Evolutionary conservation across 2,329 filamentous ascomycete genomes (phyloP), one percentile per base, ranked within the genome.

Genomic region (Acephala macrosclerotiorum): DNA sequence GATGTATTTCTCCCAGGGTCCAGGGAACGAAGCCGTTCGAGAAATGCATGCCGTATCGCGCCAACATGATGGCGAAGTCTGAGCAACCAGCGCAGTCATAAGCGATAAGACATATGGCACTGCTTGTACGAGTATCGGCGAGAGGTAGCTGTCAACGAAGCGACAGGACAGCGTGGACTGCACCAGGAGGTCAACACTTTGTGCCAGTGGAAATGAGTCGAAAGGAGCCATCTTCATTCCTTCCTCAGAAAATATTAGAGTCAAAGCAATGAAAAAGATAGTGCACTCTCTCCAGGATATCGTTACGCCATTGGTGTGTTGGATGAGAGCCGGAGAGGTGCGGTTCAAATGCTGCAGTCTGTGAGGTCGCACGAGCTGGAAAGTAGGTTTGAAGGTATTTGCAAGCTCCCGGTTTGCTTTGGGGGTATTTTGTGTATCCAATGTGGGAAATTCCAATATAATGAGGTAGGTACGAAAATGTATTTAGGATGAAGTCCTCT

Each of bases 1-100:
- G 51, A 85, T 88, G 68, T 86, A 84, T 1, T 78, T 74, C 35
- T 89, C 83, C 87, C 87, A 89, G 18, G 77, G 76, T 0, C 87
- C 87, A 4, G 80, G 78, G 67, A 89, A 89, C 0, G 85, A 80
- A 5, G 82, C 73, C 9, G 81, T 75, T 12, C 82, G 81, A 29
- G 78, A 82, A 26, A 42, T 18, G 71, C 87, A 89, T 18, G 79
- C 75, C 1, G 83, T 84, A 63, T 87, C 75, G 64, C 83, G 78
- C 86, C 87, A 89, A 73, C 86, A 89, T 3, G 45, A 3, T 49
- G n/a, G 4, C 4, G 45, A 49, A 18, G 7, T 20, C 18, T 49
- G 45, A 20, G 22, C 8, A 49, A 22, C 2, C 14, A 49, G 18
- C 18, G 3, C 45, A 22, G 45, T 22, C 4, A 49, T 49, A 12